Evolutionary conservation across 2,329 filamentous ascomycete species (phyloP).

Genomic region (Parafenestella ontariensis): DNA sequence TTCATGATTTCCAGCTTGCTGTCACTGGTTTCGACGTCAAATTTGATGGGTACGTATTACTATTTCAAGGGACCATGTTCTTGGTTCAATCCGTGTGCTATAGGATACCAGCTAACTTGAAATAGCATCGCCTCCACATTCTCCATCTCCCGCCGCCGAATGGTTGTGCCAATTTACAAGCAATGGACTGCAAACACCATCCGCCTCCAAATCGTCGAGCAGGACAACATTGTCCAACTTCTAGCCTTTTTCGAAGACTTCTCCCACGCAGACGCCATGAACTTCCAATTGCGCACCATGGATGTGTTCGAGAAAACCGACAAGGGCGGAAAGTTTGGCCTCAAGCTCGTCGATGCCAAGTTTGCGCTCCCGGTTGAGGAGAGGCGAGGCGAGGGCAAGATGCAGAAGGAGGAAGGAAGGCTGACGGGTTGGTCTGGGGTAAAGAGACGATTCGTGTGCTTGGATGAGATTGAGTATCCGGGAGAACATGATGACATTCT

Average conservation of each 20-base stretch:
- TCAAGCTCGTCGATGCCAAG: constrained; percentile 88
- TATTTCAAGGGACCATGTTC: too few relatives aligned
- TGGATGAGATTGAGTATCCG: constrained; percentile 87
- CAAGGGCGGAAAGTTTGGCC: constrained; percentile 65
- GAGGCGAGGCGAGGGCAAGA: constrained; percentile 57
- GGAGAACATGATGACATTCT: constrained; percentile 93
- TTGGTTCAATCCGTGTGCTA: not conserved
- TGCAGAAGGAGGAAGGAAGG: constrained; percentile 56
- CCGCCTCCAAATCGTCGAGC: constrained; percentile 79
- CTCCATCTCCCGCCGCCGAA: constrained; percentile 81
- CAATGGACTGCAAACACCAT: constrained; percentile 88
- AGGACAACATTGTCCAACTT: constrained; percentile 77
- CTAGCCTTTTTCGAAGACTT: constrained; percentile 90
- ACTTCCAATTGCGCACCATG: constrained; percentile 82
- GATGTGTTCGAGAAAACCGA: constrained; percentile 75
- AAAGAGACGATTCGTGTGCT: constrained; percentile 77
- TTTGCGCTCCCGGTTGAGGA: constrained; percentile 75
- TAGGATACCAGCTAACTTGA: constrained; percentile 24
- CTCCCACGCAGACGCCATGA: constrained; percentile 85
- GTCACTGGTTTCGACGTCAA: constrained; percentile 79
- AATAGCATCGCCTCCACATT: constrained; percentile 69
- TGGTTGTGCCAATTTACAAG: constrained; percentile 93
- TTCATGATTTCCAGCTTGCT: constrained; percentile 80
- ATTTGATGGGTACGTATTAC: constrained; percentile 42
- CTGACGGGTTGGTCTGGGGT: constrained; percentile 60